phyloP scores from a whole-genome alignment of 768 basidiomycete species.

The Auriscalpium vulgare region DNA sequence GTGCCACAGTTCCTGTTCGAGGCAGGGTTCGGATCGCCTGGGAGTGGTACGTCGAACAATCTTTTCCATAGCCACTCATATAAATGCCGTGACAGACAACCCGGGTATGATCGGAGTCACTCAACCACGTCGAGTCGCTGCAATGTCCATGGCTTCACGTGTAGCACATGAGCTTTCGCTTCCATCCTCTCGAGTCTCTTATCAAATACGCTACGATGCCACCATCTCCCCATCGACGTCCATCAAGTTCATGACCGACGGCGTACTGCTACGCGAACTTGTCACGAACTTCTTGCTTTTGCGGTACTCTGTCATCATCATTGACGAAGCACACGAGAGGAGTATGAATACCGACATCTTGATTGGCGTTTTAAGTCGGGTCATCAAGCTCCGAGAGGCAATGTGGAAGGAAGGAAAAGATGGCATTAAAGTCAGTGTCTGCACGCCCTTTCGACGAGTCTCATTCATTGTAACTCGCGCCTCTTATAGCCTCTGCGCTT shows the following conservation, averaged over 20 bases:
- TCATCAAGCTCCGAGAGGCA: conserved; percentile 81
- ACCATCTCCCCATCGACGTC: conserved; percentile 84
- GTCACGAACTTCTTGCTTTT: conserved; percentile 89
- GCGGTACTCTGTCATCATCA: conserved; percentile 90
- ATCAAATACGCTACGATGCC: conserved; percentile 96
- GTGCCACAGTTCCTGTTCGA: conserved; percentile 98
- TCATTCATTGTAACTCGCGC: neutral
- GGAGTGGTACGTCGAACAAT: conserved; percentile 51
- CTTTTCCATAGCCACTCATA: neutral
- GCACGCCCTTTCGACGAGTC: neutral
- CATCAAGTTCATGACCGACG: conserved; percentile 99
- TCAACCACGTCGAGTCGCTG: conserved; percentile 94
- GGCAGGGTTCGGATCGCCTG: conserved; percentile 82
- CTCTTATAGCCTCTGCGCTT: conserved; percentile 68
- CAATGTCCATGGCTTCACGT: conserved; percentile 90
- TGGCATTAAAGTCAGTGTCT: conserved; percentile 48
- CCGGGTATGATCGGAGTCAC: conserved; percentile 98
- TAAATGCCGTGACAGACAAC: conserved; percentile 52
- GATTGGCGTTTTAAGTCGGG: conserved; percentile 92
- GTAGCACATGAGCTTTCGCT: conserved; percentile 91
- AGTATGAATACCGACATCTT: conserved; percentile 98
- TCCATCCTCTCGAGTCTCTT: conserved; percentile 75
- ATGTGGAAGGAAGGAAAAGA: conserved; percentile 79
- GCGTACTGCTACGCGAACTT: conserved; percentile 89
- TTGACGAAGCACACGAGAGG: conserved; percentile 97